A percentile compares a stretch with the other conserved stretches of the same genome.
phyloP scores from a whole-genome alignment of 495 filamentous ascomycete genomes.

The Geoglossum glabrum region DNA sequence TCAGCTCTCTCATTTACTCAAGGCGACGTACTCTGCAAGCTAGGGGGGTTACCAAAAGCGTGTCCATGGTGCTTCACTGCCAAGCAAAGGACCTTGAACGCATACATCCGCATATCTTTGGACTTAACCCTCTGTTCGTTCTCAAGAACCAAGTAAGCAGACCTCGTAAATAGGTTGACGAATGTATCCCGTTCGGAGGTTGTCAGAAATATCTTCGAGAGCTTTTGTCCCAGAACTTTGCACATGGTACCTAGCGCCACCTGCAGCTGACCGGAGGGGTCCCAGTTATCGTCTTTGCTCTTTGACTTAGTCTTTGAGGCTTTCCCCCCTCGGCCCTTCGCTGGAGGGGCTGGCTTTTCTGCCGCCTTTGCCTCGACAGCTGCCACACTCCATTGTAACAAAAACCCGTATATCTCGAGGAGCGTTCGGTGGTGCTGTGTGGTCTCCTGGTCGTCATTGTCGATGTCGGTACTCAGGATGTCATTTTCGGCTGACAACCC shows the following conservation, averaged over 20 bases:
- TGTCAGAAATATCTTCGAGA: constrained; percentile 80
- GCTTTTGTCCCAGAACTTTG: constrained; percentile 83
- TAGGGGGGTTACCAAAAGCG: constrained; percentile 54
- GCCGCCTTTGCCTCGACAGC: constrained; percentile 84
- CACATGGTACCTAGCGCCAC: constrained; percentile 82
- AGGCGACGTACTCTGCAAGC: background rate
- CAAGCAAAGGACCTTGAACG: constrained; percentile 90
- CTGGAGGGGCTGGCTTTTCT: constrained; percentile 57
- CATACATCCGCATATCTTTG: constrained; percentile 81
- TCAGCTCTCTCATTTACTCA: constrained; percentile 6
- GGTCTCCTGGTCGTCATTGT: constrained; percentile 75
- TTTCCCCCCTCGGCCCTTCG: constrained; percentile 50
- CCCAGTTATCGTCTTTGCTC: constrained; percentile 61
- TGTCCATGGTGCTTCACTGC: constrained; percentile 97
- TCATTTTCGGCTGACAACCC: constrained; percentile 89
- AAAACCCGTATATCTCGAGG: constrained; percentile 84
- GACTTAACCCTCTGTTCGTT: constrained; percentile 86
- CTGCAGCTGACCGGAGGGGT: constrained; percentile 72
- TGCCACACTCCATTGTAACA: constrained; percentile 85
- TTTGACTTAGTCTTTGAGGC: constrained; percentile 46
- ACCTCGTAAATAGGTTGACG: constrained; percentile 77
- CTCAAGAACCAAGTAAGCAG: constrained; percentile 82
- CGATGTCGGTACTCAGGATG: constrained; percentile 62
- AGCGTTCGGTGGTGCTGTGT: constrained; percentile 71
- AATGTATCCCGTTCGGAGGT: constrained; percentile 96